Evolutionary conservation across 23 red algal species (phyloP), one percentile per base, ranked within the genome.

Genomic region (Pyropia yezoensis): DNA sequence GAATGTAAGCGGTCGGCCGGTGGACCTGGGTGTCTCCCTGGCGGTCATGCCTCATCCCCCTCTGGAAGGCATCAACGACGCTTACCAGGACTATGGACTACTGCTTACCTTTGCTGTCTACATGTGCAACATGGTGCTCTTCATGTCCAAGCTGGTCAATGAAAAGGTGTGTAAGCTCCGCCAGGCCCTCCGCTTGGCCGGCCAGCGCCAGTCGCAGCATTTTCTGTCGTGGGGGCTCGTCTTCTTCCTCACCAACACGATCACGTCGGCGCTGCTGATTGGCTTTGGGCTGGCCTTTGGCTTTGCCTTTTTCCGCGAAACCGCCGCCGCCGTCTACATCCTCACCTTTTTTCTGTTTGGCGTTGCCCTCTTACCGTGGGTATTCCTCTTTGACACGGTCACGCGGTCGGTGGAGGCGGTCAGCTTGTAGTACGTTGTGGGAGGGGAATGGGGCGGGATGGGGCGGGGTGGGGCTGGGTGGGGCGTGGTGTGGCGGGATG

Each of bases 21-120:
- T 81, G 18, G 67, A 88, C 39, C 59, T 96, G 20, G 64, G 80
- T 57, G 49, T 88, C 24, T 78, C 57, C 52, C 32, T 62, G 24
- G 75, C 90, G 27, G 74, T 88, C 26, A 83, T 96, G 62, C 90
- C 90, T 29, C 90, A 96, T 47, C 90, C 90, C 2, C 59, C 73
- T 19, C 74, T 96, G 25, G 52, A 69, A 50, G 70, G 52, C 1
- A 39, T 68, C 18, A n/a, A 59, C 18, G 78, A 82, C 71, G 76
- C 90, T 0, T 96, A 88, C 34, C 70, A 70, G n/a, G 76, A 77
- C 26, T 73, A 75, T 49, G 90, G 82, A 3, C 65, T 70, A 27
- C 77, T 96, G 24, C 58, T 96, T 26, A 73, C 74, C 62, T 96
- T 83, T 75, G 82, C 67, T 12, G 75, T 75, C 25, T 85, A 82